These are phyloP conservation scores for Phytophthora tubulina DNA, from an alignment of 352 stramenopile genomes.

Conservation along the genomic window DNA sequence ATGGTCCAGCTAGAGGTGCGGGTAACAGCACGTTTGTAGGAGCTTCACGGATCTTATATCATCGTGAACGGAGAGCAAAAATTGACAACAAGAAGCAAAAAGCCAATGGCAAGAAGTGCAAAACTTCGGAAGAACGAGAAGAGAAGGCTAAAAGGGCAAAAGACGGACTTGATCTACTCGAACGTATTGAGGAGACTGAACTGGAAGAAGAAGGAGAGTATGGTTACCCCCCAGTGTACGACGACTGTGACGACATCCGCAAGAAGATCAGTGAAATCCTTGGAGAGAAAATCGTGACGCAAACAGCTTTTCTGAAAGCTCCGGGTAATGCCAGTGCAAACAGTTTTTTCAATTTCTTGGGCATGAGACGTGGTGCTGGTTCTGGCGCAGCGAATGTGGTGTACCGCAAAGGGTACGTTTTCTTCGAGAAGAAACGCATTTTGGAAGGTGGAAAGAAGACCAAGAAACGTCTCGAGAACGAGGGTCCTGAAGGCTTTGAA, in stretches of 20 bases:
- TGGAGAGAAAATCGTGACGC: conserved; percentile 41
- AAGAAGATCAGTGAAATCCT: conserved; percentile 55
- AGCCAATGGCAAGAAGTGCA: conserved; percentile 29
- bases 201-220: conserved; percentile 27
- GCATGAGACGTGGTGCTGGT: conserved; percentile 44
- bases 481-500: conserved; percentile 19
- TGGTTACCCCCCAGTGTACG: conserved; percentile 52
- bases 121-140: conserved; percentile 23
- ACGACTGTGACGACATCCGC: conserved; percentile 62
- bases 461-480: conserved; percentile 47
- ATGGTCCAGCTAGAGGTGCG: conserved; percentile 37
- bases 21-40: conserved; percentile 46
- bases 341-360: conserved; percentile 54
- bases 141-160: conserved; percentile 35
- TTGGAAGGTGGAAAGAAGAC: conserved; percentile 48
- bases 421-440: conserved; percentile 64
- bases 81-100: conserved; percentile 27
- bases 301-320: conserved; percentile 45
- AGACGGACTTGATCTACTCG: conserved; percentile 37
- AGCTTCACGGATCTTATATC: conserved; percentile 48
- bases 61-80: conserved; percentile 26
- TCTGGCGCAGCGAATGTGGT: conserved; percentile 55
- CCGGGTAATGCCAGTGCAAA: conserved; percentile 49
- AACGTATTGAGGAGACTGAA: conserved; percentile 42
- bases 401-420: conserved; percentile 52